A percentile compares a stretch with the other conserved stretches of the same genome.
Evolutionary conservation across 2,329 filamentous ascomycete species (phyloP).

Genomic region (Sclerotinia minor): DNA sequence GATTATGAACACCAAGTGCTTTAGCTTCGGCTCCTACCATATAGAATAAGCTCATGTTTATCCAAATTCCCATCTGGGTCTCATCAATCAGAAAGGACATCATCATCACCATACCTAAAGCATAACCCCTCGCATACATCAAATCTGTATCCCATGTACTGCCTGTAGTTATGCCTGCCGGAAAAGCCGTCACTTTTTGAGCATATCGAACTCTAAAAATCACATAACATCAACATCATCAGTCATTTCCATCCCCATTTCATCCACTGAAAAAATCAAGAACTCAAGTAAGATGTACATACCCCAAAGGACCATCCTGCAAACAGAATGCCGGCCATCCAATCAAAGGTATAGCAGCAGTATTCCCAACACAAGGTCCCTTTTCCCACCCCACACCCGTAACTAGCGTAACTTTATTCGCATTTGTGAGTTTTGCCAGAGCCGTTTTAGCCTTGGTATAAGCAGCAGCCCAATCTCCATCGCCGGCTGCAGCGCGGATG

Average conservation of each 20-base stretch:
- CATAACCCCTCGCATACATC: slow-evolving; percentile 67
- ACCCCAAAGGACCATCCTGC: slow-evolving; percentile 76
- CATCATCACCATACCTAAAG: slow-evolving; percentile 56
- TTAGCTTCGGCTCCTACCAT: slow-evolving; percentile 64
- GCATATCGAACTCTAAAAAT: slow-evolving; percentile 58
- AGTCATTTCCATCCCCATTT: background rate
- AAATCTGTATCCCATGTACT: slow-evolving; percentile 77
- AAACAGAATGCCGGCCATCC: slow-evolving; percentile 73
- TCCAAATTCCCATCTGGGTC: background rate
- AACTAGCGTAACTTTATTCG: slow-evolving; percentile 78
- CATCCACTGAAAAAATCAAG: too few relatives aligned
- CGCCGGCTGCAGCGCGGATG: slow-evolving; percentile 28
- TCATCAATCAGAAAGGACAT: background rate
- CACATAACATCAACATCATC: slow-evolving; percentile 9
- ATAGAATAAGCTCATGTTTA: slow-evolving; percentile 4
- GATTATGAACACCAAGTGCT: slow-evolving; percentile 69
- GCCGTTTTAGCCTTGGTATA: slow-evolving; percentile 68
- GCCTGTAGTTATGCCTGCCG: slow-evolving; percentile 75
- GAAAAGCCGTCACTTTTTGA: slow-evolving; percentile 72
- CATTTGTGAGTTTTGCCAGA: slow-evolving; percentile 67
- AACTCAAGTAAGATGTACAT: slow-evolving; percentile 13
- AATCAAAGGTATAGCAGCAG: slow-evolving; percentile 55
- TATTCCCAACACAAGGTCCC: slow-evolving; percentile 67
- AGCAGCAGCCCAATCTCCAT: slow-evolving; percentile 61
- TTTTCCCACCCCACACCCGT: slow-evolving; percentile 76